A percentile compares a stretch with the other conserved stretches of the same genome.
These are phyloP conservation scores for Madurella fahalii DNA, from an alignment of 2,329 filamentous ascomycete genomes.

Conservation along the genomic window DNA sequence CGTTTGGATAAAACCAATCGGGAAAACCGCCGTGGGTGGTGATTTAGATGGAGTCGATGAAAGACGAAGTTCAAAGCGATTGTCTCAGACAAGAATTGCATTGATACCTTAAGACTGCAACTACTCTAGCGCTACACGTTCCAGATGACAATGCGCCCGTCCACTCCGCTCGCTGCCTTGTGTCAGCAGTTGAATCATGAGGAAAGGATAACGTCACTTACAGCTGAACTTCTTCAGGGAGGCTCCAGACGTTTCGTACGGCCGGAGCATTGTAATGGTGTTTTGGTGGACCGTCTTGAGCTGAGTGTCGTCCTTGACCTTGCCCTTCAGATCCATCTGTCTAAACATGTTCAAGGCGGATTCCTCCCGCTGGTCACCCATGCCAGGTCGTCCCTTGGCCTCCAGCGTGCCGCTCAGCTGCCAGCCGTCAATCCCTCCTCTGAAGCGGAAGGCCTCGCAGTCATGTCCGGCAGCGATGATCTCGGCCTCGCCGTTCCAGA, in stretches of 20 bases:
- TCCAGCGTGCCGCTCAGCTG: conserved; percentile 78
- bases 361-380: conserved; percentile 70
- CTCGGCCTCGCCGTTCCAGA: conserved; percentile 89
- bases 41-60: conserved; percentile 4
- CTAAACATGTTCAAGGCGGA: conserved; percentile 96
- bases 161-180: conserved; percentile 68
- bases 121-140: conserved; percentile 45
- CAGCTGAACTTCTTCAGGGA: conserved; percentile 78
- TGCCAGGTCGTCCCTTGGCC: conserved; percentile 59
- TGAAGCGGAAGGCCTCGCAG: conserved; percentile 84
- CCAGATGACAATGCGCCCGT: conserved; percentile 80
- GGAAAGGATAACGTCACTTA: conserved; percentile 46
- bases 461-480: conserved; percentile 94
- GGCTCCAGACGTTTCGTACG: conserved; percentile 64
- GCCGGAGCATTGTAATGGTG: conserved; percentile 80
- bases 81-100: conserved; percentile 14
- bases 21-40: not conserved
- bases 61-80: conserved; percentile 12
- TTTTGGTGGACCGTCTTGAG: conserved; percentile 96
- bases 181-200: conserved; percentile 27
- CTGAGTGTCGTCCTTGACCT: conserved; percentile 85
- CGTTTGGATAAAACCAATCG: not conserved
- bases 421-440: conserved; percentile 77
- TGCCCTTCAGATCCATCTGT: conserved; percentile 98
- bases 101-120: not conserved